A percentile compares a stretch with the other conserved stretches of the same genome.
Conservation (phyloP, 1,139 yeast genomes). For the Suhomyces anneliseae region DNA sequence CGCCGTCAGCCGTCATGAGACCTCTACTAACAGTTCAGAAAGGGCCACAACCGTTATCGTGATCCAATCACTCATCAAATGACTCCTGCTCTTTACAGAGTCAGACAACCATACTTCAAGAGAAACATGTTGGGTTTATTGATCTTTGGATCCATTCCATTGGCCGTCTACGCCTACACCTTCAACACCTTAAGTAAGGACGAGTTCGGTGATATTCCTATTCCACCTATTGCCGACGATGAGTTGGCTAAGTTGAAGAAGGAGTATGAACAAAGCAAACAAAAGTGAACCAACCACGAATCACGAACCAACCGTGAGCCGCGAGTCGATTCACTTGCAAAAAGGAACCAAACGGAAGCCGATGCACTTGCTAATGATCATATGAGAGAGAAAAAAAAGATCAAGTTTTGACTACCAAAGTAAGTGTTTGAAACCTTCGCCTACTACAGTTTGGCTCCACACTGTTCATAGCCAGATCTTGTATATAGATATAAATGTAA, state of each 20-base stretch:
- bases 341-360: too few species aligned
- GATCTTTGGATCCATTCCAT: slow-evolving; percentile 59
- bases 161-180: slow-evolving; percentile 73
- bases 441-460: too few species aligned
- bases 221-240: slow-evolving; percentile 83
- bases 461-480: too few species aligned
- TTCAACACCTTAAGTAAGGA: slow-evolving; percentile 71
- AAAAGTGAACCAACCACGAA: slow-evolving; percentile 13
- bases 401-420: too few species aligned
- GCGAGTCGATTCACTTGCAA: too few species aligned
- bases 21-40: slow-evolving; percentile 20
- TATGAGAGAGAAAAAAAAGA: too few species aligned
- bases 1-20: not conserved
- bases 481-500: too few species aligned
- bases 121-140: slow-evolving; percentile 67
- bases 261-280: slow-evolving; percentile 50
- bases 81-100: slow-evolving; percentile 92
- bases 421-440: too few species aligned
- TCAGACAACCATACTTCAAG: slow-evolving; percentile 82
- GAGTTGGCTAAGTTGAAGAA: slow-evolving; percentile 70
- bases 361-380: too few species aligned
- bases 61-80: slow-evolving; percentile 79
- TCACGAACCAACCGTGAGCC: not conserved
- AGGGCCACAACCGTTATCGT: slow-evolving; percentile 52
- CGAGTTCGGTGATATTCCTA: slow-evolving; percentile 86